Evolutionary conservation across 495 filamentous ascomycete species (phyloP).

Genomic region (Amniculicola lignicola): DNA sequence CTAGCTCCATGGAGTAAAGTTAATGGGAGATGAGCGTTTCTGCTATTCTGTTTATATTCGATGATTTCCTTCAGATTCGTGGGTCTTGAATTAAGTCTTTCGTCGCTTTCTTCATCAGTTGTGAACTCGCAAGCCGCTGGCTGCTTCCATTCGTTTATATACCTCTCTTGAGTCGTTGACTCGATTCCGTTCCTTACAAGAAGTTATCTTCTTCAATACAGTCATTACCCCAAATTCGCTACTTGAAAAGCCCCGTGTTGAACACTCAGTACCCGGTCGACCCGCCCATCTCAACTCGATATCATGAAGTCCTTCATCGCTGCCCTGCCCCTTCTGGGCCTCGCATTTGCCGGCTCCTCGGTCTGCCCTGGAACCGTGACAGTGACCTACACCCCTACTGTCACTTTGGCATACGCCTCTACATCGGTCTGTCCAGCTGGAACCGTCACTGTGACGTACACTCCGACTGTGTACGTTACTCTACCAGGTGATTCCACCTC

Average conservation of each 20-base stretch:
- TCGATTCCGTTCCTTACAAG: constrained; percentile 17
- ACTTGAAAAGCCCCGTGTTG: constrained; percentile 10
- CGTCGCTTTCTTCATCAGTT: neutral
- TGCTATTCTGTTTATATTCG: too few species aligned
- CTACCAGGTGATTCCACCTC: too few species aligned
- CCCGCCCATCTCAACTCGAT: neutral
- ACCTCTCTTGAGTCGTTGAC: constrained; percentile 17
- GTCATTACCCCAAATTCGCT: constrained; percentile 23
- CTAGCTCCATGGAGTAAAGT: too few species aligned
- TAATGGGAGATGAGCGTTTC: too few species aligned
- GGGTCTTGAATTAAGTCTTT: neutral
- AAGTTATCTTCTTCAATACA: neutral
- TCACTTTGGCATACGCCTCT: constrained; percentile 4
- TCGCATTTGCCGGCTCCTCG: constrained; percentile 6
- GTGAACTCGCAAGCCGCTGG: constrained; percentile 19
- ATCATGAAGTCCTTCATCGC: constrained; percentile 27
- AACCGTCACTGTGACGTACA: constrained; percentile 6
- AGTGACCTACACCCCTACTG: constrained; percentile 14
- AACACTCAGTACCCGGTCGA: constrained; percentile 6
- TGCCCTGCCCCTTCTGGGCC: constrained; percentile 15
- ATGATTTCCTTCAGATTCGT: too few species aligned
- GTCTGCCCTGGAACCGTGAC: constrained; percentile 1
- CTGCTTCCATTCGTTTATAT: constrained; percentile 28
- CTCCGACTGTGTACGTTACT: constrained; percentile 9
- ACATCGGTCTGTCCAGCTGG: neutral